Evolutionary conservation across 2,329 filamentous ascomycete genomes (phyloP).

Genomic region (Fusarium devonianum): DNA sequence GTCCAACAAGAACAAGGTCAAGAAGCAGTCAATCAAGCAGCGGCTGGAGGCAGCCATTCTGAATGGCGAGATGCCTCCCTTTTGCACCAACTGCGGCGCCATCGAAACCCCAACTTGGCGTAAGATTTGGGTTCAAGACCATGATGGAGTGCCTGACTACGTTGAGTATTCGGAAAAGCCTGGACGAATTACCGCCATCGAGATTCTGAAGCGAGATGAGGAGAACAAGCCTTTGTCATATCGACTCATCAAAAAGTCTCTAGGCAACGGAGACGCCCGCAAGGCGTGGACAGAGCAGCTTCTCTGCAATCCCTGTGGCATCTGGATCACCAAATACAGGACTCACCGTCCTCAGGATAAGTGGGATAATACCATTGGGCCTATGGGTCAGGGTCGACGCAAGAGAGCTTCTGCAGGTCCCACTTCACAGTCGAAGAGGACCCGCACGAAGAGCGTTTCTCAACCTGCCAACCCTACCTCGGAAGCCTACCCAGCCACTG

Average conservation of each 20-base stretch:
- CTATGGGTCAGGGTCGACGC: conserved; percentile 59
- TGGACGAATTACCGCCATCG: conserved; percentile 77
- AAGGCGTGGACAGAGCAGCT: conserved; percentile 73
- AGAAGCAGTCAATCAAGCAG: conserved; percentile 68
- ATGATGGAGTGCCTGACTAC: conserved; percentile 72
- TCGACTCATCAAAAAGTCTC: conserved; percentile 78
- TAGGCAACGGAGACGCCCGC: conserved; percentile 69
- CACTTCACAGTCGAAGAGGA: conserved; percentile 56
- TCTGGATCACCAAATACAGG: conserved; percentile 92
- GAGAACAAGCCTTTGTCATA: conserved; percentile 70
- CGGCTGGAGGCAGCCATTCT: conserved; percentile 69
- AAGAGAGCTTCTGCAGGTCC: conserved; percentile 55
- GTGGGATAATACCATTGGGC: conserved; percentile 74
- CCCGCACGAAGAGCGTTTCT: conserved; percentile 57
- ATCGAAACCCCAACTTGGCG: conserved; percentile 98
- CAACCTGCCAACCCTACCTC: conserved; percentile 58
- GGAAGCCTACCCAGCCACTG: conserved; percentile 62
- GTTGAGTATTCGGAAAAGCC: conserved; percentile 77
- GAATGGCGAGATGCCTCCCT: conserved; percentile 86
- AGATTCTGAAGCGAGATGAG: conserved; percentile 68
- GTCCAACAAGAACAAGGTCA: conserved; percentile 69
- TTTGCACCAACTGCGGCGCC: conserved; percentile 90
- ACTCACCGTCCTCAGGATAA: conserved; percentile 81
- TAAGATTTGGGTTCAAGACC: conserved; percentile 84
- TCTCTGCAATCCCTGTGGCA: conserved; percentile 94